A percentile compares a stretch with the other conserved stretches of the same genome.
phyloP scores from a whole-genome alignment of 2,329 filamentous ascomycete genomes.

The Dothideomycetes sp. region DNA sequence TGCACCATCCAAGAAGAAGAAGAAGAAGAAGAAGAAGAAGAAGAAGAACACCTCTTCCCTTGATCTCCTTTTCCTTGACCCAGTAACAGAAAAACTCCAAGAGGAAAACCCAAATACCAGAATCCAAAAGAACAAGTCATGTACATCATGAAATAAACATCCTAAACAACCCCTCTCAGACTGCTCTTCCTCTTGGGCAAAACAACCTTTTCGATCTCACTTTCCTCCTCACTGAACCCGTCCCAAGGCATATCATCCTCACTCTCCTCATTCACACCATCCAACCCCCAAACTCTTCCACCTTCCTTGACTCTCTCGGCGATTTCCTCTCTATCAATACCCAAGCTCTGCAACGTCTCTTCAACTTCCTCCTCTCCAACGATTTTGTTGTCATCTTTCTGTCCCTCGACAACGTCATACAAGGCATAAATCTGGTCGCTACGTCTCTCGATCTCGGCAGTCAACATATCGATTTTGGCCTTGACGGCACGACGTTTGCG shows the following conservation, averaged over 20 bases:
- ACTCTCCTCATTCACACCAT: slow-evolving; percentile 18
- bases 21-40: too few relatives aligned
- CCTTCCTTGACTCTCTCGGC: slow-evolving; percentile 20
- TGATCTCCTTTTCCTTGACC: too few relatives aligned
- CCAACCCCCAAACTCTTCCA: slow-evolving; percentile 19
- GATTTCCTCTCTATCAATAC: slow-evolving; percentile 30
- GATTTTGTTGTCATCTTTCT: slow-evolving; percentile 54
- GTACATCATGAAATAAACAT: too few relatives aligned
- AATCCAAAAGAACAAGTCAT: too few relatives aligned
- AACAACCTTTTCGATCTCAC: slow-evolving; percentile 17
- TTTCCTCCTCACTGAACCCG: slow-evolving; percentile 20
- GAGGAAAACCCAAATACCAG: too few relatives aligned
- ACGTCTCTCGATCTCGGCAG: slow-evolving; percentile 60
- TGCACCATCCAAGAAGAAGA: too few relatives aligned
- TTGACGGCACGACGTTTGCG: slow-evolving; percentile 55
- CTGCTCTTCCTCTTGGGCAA: slow-evolving; percentile 1
- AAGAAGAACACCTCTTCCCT: too few relatives aligned
- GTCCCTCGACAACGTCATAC: slow-evolving; percentile 75
- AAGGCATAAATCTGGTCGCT: slow-evolving; percentile 72
- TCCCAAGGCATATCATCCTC: slow-evolving; percentile 12
- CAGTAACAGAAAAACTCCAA: too few relatives aligned
- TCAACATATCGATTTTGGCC: slow-evolving; percentile 51
- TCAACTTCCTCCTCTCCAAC: slow-evolving; percentile 31
- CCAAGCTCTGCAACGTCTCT: slow-evolving; percentile 34
- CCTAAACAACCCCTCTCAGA: too few relatives aligned